These are phyloP conservation scores for Claviceps spartinae DNA, from an alignment of 2,329 filamentous ascomycete species.

Conservation along the genomic window DNA sequence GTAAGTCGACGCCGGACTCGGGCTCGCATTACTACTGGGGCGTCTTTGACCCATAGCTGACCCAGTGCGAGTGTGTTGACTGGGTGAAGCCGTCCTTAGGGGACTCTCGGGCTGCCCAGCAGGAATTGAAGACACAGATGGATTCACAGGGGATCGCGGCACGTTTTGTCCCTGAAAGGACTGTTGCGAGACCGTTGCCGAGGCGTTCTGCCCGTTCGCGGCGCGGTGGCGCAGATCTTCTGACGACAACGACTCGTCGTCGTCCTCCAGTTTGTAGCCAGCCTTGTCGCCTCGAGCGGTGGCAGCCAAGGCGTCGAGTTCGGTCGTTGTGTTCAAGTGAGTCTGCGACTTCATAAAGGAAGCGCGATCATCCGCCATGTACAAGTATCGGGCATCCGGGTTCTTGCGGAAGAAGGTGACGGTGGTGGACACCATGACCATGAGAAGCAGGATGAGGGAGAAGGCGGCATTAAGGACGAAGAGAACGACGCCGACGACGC, in stretches of 20 bases:
- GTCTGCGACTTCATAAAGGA: conserved; percentile 97
- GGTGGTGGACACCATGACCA: conserved; percentile 50
- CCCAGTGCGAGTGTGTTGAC: conserved; percentile 15
- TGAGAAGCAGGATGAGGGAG: conserved; percentile 65
- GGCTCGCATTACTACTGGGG: conserved; percentile 19
- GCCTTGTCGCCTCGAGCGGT: conserved; percentile 77
- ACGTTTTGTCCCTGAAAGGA: conserved; percentile 15
- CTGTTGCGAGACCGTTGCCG: conserved; percentile 16
- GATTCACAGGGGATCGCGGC: conserved; percentile 24
- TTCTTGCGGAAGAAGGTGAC: conserved; percentile 81
- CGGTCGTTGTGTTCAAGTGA: conserved; percentile 61
- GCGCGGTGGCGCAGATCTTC: conserved; percentile 24
- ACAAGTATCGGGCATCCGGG: conserved; percentile 87
- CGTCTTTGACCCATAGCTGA: conserved; percentile 12
- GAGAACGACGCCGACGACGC: conserved; percentile 78
- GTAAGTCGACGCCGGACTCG: conserved; percentile 20
- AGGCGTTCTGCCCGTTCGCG: conserved; percentile 15
- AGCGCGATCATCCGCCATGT: conserved; percentile 89
- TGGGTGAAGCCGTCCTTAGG: conserved; percentile 22
- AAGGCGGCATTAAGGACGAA: conserved; percentile 81
- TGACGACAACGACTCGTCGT: conserved; percentile 27
- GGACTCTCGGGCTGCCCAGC: conserved; percentile 23
- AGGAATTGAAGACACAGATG: conserved; percentile 30
- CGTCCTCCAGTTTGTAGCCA: conserved; percentile 29
- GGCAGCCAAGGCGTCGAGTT: conserved; percentile 78